Base-by-base conservation (phyloP, 2,329 filamentous ascomycete species). In the Monilinia vaccinii-corymbosi region DNA sequence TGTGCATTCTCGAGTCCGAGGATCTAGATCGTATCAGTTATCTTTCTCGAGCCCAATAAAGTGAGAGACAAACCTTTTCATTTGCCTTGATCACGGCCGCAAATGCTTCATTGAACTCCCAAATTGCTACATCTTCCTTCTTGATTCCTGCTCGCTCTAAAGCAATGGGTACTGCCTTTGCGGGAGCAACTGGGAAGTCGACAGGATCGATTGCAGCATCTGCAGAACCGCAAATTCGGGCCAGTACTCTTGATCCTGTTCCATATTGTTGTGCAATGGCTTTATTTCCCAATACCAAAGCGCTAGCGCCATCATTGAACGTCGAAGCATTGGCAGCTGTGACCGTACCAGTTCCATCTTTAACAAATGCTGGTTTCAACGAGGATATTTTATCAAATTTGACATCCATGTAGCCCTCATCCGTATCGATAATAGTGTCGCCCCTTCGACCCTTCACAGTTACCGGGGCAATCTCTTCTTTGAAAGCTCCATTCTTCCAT, bases 81-180 rank as follows among this genome's bases (percentile, higher is more conserved):
- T 97, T 97, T 46, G 93, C 92, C 72, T 94, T 91, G 74, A 97
- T 94, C 34, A 97, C 92, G 5, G 89, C 90, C 32, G 94, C 93
- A 72, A 99, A 99, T 0, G 94, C 94, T 77, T 99, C 94, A 74
- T 99, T 99, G 75, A 99, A 96, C 74, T 97, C 94, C 93, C 94
- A 97, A 25, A 97, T 78, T 6, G 93, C 86, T 49, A 99, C 91
- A 73, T 97, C 89, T 50, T 95, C 88, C 75, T 92, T 91, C 65
- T 84, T 90, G 66, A 99, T 92, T 13, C 93, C 92, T 0, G 94
- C 94, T 60, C 92, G 83, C 74, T 91, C 83, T 55, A 99, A 80
- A 13, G 92, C 92, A 68, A 97, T 84, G 3, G 93, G 91, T 0
- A 97, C 93, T 6, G 93, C 93, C 74, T 95, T 92, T 44, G 94